Conservation (phyloP, 176 grass and related monocot genomes). For the Hordeum marinum region DNA sequence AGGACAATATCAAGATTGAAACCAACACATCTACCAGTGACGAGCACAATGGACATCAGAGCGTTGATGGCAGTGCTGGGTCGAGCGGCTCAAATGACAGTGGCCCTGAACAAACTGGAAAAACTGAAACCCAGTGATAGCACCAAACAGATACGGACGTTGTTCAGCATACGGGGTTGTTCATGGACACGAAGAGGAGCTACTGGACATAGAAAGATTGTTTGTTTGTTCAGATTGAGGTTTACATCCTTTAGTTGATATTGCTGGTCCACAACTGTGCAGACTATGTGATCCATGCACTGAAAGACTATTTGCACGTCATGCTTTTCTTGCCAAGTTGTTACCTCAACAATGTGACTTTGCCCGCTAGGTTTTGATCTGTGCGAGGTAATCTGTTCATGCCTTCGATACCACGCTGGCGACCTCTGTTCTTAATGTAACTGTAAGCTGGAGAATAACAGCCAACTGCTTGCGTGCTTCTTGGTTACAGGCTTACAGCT, state of each 20-base stretch:
- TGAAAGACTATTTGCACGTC: neutral
- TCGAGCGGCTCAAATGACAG: slow-evolving; percentile 10
- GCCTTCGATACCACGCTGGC: neutral
- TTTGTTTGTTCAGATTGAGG: slow-evolving; percentile 15
- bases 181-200: slow-evolving; percentile 10
- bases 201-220: slow-evolving; percentile 36
- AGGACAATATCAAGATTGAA: slow-evolving; percentile 29
- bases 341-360: neutral
- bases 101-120: slow-evolving; percentile 34
- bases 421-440: neutral
- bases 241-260: slow-evolving; percentile 32
- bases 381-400: slow-evolving; percentile 8
- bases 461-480: neutral
- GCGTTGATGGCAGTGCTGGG: neutral
- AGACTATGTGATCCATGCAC: neutral
- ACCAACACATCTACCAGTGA: slow-evolving; percentile 17
- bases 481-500: neutral
- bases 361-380: neutral
- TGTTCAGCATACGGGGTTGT: slow-evolving; percentile 29
- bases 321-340: neutral
- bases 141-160: neutral
- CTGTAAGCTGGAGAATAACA: neutral
- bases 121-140: slow-evolving; percentile 31
- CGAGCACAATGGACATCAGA: slow-evolving; percentile 19
- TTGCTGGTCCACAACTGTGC: neutral